Evolutionary conservation across 2,329 filamentous ascomycete species (phyloP).

Genomic region (Boeremia lycopersici): DNA sequence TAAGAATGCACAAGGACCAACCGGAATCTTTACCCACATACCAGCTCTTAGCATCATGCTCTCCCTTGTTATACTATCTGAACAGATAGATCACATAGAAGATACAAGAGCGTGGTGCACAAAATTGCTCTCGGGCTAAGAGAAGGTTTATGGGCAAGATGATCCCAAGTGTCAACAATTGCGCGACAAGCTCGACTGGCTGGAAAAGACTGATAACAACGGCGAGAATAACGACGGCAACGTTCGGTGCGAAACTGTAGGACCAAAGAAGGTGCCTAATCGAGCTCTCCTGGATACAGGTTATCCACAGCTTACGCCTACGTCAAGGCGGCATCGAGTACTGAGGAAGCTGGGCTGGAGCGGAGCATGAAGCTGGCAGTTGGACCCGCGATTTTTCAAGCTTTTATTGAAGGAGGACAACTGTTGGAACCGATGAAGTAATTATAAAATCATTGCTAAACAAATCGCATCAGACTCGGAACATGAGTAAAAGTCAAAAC

Average conservation of each 20-base stretch:
- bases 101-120: conserved; percentile 6
- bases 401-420: no score
- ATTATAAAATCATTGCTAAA: no score
- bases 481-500: no score
- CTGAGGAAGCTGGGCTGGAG: neutral
- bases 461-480: no score
- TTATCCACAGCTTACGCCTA: neutral
- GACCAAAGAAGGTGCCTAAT: neutral
- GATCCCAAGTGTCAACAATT: conserved; percentile 1
- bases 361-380: neutral
- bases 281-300: neutral
- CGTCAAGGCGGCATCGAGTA: neutral
- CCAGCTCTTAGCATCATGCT: neutral
- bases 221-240: neutral
- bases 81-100: neutral
- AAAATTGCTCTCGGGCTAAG: conserved; percentile 6
- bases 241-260: neutral
- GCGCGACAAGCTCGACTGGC: neutral
- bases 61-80: neutral
- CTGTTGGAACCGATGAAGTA: no score
- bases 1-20: neutral
- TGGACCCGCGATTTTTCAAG: no score
- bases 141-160: conserved; percentile 2
- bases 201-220: neutral
- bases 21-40: neutral